Conservation (phyloP, 352 stramenopile genomes). For the Bremia lactucae region DNA sequence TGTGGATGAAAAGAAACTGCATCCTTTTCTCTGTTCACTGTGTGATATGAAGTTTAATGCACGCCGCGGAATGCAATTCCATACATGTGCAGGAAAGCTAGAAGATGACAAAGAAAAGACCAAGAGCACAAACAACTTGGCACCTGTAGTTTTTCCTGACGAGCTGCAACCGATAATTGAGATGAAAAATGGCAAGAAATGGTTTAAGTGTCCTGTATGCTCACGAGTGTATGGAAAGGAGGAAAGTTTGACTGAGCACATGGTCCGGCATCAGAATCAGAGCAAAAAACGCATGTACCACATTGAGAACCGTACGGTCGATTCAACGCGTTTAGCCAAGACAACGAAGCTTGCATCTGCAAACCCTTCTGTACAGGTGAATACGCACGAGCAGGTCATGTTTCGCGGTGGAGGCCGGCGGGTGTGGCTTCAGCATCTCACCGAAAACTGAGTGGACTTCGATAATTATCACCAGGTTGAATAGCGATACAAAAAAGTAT, state of each 20-base stretch:
- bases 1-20: slow-evolving; percentile 82
- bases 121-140: slow-evolving; percentile 23
- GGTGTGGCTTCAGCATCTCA: slow-evolving; percentile 66
- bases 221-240: slow-evolving; percentile 69
- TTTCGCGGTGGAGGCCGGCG: slow-evolving; percentile 65
- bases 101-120: slow-evolving; percentile 24
- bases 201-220: slow-evolving; percentile 81
- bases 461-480: background rate
- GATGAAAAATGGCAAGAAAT: slow-evolving; percentile 70
- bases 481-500: no score
- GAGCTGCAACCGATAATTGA: slow-evolving; percentile 57
- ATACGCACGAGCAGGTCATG: slow-evolving; percentile 79
- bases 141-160: slow-evolving; percentile 59
- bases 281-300: slow-evolving; percentile 81
- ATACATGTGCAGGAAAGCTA: slow-evolving; percentile 60
- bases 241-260: slow-evolving; percentile 63
- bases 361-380: slow-evolving; percentile 82
- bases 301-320: slow-evolving; percentile 73
- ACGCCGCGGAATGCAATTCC: slow-evolving; percentile 74
- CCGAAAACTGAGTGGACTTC: slow-evolving; percentile 19
- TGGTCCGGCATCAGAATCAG: slow-evolving; percentile 76
- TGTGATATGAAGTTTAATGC: slow-evolving; percentile 86
- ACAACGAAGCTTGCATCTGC: slow-evolving; percentile 72
- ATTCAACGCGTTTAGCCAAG: slow-evolving; percentile 68
- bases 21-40: slow-evolving; percentile 65